These are phyloP conservation scores for Ajuga reptans DNA, from an alignment of 305 asterid genomes.

Conservation along the genomic window DNA sequence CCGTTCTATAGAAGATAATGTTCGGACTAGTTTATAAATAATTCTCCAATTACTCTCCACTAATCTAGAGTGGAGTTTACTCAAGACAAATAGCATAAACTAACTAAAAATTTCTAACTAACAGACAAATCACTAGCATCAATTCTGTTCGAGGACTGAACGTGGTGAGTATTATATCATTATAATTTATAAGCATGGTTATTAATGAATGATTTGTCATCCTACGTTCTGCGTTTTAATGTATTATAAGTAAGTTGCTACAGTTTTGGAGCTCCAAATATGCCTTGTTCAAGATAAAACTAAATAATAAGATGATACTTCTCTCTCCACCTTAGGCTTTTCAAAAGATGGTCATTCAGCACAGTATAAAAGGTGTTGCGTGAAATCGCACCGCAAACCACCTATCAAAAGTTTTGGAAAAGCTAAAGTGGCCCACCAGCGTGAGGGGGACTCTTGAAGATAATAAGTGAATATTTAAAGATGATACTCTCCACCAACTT, in stretches of 20 bases:
- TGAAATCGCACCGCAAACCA: neutral
- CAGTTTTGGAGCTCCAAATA: neutral
- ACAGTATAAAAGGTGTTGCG: neutral
- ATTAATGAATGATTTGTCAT: neutral
- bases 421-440: neutral
- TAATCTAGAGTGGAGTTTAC: neutral
- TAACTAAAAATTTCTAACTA: neutral
- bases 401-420: neutral
- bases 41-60: constrained; percentile 6
- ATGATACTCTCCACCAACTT: neutral
- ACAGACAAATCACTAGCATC: neutral
- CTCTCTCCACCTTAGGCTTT: neutral
- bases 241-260: neutral
- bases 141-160: neutral
- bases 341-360: neutral
- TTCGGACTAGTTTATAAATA: constrained; percentile 11
- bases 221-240: neutral
- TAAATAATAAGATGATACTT: neutral
- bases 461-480: neutral
- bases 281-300: neutral
- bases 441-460: neutral
- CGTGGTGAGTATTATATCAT: neutral
- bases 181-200: neutral
- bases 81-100: neutral
- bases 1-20: neutral